Conservation (phyloP, 495 filamentous ascomycete species). For the Filosporella fistucella region DNA sequence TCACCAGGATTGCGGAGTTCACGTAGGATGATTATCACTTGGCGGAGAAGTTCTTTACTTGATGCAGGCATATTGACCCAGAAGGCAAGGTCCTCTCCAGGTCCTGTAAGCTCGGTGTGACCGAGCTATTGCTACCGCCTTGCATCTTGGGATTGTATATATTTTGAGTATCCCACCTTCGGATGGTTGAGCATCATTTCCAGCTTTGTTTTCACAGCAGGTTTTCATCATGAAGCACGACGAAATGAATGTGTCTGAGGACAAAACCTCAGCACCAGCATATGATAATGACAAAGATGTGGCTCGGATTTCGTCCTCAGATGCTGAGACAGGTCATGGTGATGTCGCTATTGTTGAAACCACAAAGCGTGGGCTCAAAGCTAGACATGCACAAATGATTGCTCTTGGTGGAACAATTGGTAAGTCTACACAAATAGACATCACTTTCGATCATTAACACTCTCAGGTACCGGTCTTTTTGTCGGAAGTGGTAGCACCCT, state of each 20-base stretch:
- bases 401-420: conserved; percentile 94
- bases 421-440: conserved; percentile 51
- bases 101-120: too few relatives aligned
- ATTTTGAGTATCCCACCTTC: too few relatives aligned
- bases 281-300: conserved; percentile 31
- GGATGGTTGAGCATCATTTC: too few relatives aligned
- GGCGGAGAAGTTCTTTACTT: too few relatives aligned
- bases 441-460: background rate
- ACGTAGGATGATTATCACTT: too few relatives aligned
- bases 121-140: too few relatives aligned
- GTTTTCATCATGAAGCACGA: conserved; percentile 6
- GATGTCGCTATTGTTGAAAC: conserved; percentile 8
- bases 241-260: background rate
- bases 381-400: conserved; percentile 92
- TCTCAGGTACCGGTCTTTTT: conserved; percentile 53
- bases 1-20: too few relatives aligned
- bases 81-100: too few relatives aligned
- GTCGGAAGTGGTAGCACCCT: conserved; percentile 57
- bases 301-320: background rate
- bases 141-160: too few relatives aligned
- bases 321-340: conserved; percentile 5
- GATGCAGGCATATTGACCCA: too few relatives aligned
- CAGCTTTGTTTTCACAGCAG: too few relatives aligned
- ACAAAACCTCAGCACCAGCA: background rate
- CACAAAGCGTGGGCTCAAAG: conserved; percentile 60